Evolutionary conservation across 768 basidiomycete species (phyloP), one percentile per base, ranked within the genome.

Genomic region (Lactarius evosmus): DNA sequence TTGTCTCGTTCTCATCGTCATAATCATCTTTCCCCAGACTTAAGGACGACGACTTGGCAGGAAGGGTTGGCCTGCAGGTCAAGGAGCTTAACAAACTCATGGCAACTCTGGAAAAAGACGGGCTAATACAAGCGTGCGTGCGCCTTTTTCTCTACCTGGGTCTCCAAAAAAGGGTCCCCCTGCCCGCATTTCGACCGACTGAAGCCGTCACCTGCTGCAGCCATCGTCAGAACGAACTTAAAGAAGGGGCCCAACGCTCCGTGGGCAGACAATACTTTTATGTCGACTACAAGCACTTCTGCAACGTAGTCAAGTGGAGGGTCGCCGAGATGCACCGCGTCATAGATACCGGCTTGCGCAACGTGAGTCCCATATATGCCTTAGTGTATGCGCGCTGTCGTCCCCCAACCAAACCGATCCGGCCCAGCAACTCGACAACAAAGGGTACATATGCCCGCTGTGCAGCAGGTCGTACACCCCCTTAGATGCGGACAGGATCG

Each of bases 241-340:
- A 92, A 73, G 92, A 94, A 73, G 91, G 90, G 57, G 89, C 90
- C 50, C 89, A 90, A 74, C 86, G 95, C 65, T 88, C 90, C 64
- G 88, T 90, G 64, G 89, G 89, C 66, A 87, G 89, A 70, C 89
- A 92, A 71, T 99, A 98, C 79, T 99, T 92, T 79, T 98, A 93
- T 77, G 91, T 99, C 73, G 89, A 99, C 77, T 95, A 96, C 75
- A 86, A 93, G 70, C 85, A 88, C 72, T 95, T 98, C 73, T 95
- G 93, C 76, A 95, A 98, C 75, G 95, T 98, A 52, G 91, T 96
- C 75, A 98, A 98, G 75, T 99, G 96, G 93, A 83, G 95, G 44
- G 85, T 98, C 59, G 92, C 92, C 5, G 90, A 91, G 72, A 95
- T 98, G 93, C 83, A 91, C 67, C 82, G 87, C 66, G 85, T 85